A percentile compares a stretch with the other conserved stretches of the same genome.
Evolutionary conservation across 345 rosid genomes (phyloP).

Genomic region (Kandelia obovata): DNA sequence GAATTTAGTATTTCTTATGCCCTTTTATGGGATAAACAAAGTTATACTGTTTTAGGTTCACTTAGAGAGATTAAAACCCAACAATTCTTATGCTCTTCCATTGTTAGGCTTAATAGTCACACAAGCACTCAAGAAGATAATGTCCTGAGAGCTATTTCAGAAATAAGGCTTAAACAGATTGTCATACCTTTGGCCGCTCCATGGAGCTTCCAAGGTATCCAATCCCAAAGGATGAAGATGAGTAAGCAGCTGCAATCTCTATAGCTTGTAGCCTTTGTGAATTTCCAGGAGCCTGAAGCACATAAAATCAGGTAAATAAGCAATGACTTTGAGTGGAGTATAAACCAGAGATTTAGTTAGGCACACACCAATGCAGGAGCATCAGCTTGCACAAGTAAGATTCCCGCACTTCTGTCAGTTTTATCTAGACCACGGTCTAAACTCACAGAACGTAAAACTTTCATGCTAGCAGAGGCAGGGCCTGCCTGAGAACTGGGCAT

Average conservation of each 20-base stretch:
- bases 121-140: too few species aligned
- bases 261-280: constrained; percentile 55
- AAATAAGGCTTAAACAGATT: constrained; percentile 1
- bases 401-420: constrained; percentile 63
- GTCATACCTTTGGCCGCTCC: constrained; percentile 74
- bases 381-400: constrained; percentile 79
- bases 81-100: too few species aligned
- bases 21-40: too few species aligned
- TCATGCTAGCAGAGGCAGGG: constrained; percentile 84
- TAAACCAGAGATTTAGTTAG: constrained; percentile 4
- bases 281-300: constrained; percentile 46
- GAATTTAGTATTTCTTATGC: too few species aligned
- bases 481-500: constrained; percentile 74
- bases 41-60: too few species aligned
- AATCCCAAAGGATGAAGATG: constrained; percentile 76
- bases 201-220: constrained; percentile 87
- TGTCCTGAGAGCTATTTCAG: background rate
- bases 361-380: constrained; percentile 51
- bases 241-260: constrained; percentile 88
- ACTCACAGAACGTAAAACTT: constrained; percentile 53
- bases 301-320: constrained; percentile 9
- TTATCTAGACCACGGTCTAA: constrained; percentile 39
- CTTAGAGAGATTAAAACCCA: too few species aligned
- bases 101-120: too few species aligned
- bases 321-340: background rate